Conservation (phyloP, 768 basidiomycete genomes). For the Auricularia auricula-judae region DNA sequence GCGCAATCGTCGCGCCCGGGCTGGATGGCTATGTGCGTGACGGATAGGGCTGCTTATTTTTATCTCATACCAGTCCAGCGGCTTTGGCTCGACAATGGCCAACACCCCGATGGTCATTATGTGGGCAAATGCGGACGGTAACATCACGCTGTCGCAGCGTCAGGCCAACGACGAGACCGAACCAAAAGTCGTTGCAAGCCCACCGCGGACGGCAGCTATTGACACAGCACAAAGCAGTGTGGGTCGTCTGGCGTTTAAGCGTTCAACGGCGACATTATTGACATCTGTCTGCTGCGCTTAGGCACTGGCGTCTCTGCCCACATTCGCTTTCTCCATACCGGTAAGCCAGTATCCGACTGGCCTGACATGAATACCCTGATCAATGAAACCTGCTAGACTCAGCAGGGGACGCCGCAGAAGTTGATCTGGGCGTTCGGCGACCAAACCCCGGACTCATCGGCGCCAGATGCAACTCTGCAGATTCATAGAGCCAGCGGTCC, state of each 20-base stretch:
- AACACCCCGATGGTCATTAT: slow-evolving; percentile 58
- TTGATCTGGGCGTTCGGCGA: slow-evolving; percentile 54
- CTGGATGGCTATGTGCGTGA: slow-evolving; percentile 48
- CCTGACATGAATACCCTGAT: not conserved
- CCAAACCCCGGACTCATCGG: slow-evolving; percentile 35
- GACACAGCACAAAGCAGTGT: slow-evolving; percentile 7
- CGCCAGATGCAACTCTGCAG: slow-evolving; percentile 40
- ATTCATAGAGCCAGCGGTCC: not conserved
- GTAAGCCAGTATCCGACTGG: slow-evolving; percentile 20
- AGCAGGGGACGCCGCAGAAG: slow-evolving; percentile 23
- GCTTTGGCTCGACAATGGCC: too few species aligned
- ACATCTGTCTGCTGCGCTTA: slow-evolving; percentile 10
- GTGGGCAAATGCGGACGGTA: slow-evolving; percentile 55
- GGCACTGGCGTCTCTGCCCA: slow-evolving; percentile 22
- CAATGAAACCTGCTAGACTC: not conserved
- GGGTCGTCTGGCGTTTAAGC: too few species aligned
- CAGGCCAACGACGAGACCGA: slow-evolving; percentile 37
- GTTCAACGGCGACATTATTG: not conserved
- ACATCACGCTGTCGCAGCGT: slow-evolving; percentile 57
- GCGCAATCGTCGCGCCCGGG: slow-evolving; percentile 29
- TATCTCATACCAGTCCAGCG: not conserved
- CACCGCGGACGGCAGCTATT: slow-evolving; percentile 39
- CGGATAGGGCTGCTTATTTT: not conserved
- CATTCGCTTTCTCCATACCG: slow-evolving; percentile 40
- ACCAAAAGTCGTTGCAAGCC: slow-evolving; percentile 44